Percentiles rank a stretch among this genome's conserved stretches.
These are phyloP conservation scores for Lasiosphaeria ovina DNA, from an alignment of 495 filamentous ascomycete genomes.

Conservation along the genomic window DNA sequence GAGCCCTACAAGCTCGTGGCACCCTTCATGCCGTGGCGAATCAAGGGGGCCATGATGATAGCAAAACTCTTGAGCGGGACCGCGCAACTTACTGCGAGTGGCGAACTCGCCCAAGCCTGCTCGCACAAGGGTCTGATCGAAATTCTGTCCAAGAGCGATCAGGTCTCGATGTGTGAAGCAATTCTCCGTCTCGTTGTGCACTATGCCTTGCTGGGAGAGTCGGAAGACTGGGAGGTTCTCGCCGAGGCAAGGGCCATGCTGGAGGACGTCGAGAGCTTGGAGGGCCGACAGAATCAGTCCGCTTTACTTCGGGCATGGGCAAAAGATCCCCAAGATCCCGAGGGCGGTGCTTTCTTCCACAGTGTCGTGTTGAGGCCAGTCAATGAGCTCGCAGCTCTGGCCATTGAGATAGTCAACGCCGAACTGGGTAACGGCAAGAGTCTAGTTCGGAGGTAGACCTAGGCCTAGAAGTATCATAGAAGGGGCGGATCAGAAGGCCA, in stretches of 20 bases:
- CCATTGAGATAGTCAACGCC: conserved; percentile 33
- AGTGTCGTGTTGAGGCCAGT: conserved; percentile 36
- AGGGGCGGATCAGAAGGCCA: too few species aligned
- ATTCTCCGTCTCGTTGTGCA: conserved; percentile 35
- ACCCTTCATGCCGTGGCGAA: conserved; percentile 37
- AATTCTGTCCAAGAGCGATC: conserved; percentile 32
- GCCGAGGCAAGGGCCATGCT: conserved; percentile 36
- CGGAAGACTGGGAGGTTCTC: conserved; percentile 35
- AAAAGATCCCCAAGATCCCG: conserved; percentile 31
- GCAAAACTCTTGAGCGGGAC: conserved; percentile 38
- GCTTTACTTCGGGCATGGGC: conserved; percentile 35
- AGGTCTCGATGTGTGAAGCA: conserved; percentile 41
- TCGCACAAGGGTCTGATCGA: conserved; percentile 26
- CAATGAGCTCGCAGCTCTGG: conserved; percentile 33
- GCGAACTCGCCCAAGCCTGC: conserved; percentile 18
- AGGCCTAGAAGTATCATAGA: too few species aligned
- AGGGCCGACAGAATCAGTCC: conserved; percentile 36
- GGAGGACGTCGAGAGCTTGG: conserved; percentile 35
- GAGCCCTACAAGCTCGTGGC: conserved; percentile 36
- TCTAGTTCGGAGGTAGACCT: conserved; percentile 4
- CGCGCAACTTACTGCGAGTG: conserved; percentile 21
- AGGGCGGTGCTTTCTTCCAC: conserved; percentile 36
- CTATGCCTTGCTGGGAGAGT: conserved; percentile 30
- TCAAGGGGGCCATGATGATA: conserved; percentile 40
- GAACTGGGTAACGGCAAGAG: conserved; percentile 24